These are phyloP conservation scores for Buxus sempervirens DNA, from an alignment of 164 flowering plant genomes.

Conservation along the genomic window DNA sequence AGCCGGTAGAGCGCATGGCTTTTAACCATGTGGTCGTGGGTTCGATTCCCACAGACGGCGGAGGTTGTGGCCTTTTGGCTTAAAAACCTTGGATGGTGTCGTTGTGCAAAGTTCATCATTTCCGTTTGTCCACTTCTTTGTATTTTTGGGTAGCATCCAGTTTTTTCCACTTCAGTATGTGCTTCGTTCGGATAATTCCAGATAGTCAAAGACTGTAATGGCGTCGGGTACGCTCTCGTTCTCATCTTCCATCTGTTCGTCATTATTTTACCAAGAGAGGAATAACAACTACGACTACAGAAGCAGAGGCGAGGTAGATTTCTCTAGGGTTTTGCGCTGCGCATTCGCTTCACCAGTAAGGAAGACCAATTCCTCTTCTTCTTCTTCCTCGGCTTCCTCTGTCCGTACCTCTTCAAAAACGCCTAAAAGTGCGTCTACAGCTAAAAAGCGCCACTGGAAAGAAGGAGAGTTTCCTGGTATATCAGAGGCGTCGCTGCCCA, in stretches of 20 bases:
- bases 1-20: no score
- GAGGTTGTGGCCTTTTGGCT: no score
- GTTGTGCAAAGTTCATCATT: no score
- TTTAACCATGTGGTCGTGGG: no score
- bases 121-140: no score
- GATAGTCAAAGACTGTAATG: slow-evolving; percentile 15
- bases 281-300: not conserved
- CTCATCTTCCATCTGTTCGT: slow-evolving; percentile 34
- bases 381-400: slow-evolving; percentile 18
- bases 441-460: slow-evolving; percentile 72
- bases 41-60: no score
- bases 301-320: not conserved
- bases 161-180: no score
- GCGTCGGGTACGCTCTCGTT: slow-evolving; percentile 38
- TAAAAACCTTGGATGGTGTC: no score
- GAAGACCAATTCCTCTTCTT: slow-evolving; percentile 8
- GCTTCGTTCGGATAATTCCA: no score
- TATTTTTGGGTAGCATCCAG: no score
- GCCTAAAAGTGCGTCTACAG: slow-evolving; percentile 11
- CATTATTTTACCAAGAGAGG: slow-evolving; percentile 19
- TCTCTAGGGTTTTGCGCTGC: slow-evolving; percentile 22
- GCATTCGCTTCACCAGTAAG: slow-evolving; percentile 27
- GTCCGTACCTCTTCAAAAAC: slow-evolving; percentile 10
- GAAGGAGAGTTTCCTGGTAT: slow-evolving; percentile 76
- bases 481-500: slow-evolving; percentile 21